Evolutionary conservation across 140 eudicot species (phyloP), one percentile per base, ranked within the genome.

Genomic region (Ambrosia hybrid): DNA sequence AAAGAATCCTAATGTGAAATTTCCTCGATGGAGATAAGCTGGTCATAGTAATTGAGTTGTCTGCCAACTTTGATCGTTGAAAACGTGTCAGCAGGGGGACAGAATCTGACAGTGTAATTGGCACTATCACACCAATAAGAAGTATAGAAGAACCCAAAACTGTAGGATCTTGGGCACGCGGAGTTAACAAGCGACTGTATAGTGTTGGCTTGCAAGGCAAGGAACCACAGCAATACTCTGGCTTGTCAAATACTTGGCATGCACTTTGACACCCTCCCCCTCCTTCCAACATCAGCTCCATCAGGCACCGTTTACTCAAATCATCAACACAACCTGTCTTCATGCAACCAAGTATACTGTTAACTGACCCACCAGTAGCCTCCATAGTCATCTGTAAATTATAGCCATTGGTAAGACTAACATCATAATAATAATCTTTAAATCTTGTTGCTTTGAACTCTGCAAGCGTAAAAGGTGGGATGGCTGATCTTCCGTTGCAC

Each of bases 1-100:
- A 57, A 75, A 78, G 67, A 81, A 88, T 1, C 87, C 86, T 53
- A 88, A 62, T 1, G 86, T 73, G 78, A 80, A 83, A 26, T 43
- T 62, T 3, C 78, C 73, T 1, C 57, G 49, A 37, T 2, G 33
- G 95, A 82, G 67, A 82, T 77, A 9, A 85, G 84, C 10, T 57
- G 45, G 59, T 72, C 72, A 1, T 41, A 41, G 46, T 41, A 71
- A 46, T 74, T 56, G 11, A 81, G 70, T 12, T n/a, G 52, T 16
- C 57, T 71, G 53, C 86, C 88, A 2, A 77, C 17, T 75, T 65
- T 43, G 8, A 75, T 75, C 0, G 68, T 66, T 3, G 77, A 77
- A 71, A 77, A 63, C 0, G 67, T 21, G 55, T 71, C 61, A 30
- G 63, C 10, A 16, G 11, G 8, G 7, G 80, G 70, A 68, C 80